Conservation (phyloP, 2,329 filamentous ascomycete species). For the Geosmithia flava region DNA sequence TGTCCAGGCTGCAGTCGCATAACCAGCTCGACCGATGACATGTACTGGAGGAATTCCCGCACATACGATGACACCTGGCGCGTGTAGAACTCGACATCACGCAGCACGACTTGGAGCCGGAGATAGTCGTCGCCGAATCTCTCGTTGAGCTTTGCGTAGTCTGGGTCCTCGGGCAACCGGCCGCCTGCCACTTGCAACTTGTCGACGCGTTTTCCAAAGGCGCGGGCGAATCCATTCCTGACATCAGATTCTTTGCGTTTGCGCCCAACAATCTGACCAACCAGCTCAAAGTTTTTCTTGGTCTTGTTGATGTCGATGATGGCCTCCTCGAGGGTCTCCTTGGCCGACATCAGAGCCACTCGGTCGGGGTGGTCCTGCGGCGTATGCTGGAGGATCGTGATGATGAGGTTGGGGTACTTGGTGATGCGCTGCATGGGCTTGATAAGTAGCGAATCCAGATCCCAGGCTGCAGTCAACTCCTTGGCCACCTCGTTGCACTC, state of each 20-base stretch:
- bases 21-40: conserved; percentile 71
- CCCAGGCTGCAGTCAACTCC: conserved; percentile 89
- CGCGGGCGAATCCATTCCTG: conserved; percentile 71
- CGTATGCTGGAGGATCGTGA: conserved; percentile 68
- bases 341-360: conserved; percentile 42
- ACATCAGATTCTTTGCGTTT: conserved; percentile 86
- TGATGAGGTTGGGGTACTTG: conserved; percentile 83
- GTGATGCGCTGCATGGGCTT: conserved; percentile 93
- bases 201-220: conserved; percentile 80
- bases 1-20: conserved; percentile 60
- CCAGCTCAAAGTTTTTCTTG: conserved; percentile 87
- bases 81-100: conserved; percentile 89
- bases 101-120: conserved; percentile 79
- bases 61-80: conserved; percentile 72
- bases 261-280: conserved; percentile 75
- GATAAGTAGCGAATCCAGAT: conserved; percentile 88
- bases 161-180: conserved; percentile 61
- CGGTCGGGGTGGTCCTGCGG: conserved; percentile 76
- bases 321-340: conserved; percentile 47
- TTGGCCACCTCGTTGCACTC: conserved; percentile 89
- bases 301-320: conserved; percentile 85
- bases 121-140: conserved; percentile 89
- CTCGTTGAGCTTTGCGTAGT: conserved; percentile 70
- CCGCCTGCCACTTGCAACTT: conserved; percentile 58
- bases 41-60: conserved; percentile 66